Percentiles rank a stretch among this genome's conserved stretches.
Conservation (phyloP, 805 yeast genomes). For the Priceomyces carsonii region DNA sequence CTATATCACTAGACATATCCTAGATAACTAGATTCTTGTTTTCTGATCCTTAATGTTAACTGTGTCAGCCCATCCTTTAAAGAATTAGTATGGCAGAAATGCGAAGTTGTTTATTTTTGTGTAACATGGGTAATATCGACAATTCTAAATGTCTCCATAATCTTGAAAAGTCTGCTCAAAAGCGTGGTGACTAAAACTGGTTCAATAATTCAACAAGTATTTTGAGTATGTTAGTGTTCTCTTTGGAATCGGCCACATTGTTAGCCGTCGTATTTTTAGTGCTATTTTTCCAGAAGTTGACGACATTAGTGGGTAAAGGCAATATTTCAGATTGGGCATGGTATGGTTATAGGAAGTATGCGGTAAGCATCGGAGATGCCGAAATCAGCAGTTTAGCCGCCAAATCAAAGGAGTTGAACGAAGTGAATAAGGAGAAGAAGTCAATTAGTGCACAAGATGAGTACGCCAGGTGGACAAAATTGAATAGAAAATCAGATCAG, state of each 20-base stretch:
- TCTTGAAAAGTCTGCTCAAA: no score
- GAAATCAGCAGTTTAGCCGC: slow-evolving; percentile 21
- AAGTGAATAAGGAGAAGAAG: slow-evolving; percentile 53
- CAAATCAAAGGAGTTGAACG: slow-evolving; percentile 45
- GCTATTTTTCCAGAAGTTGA: slow-evolving; percentile 35
- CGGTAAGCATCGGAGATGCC: slow-evolving; percentile 35
- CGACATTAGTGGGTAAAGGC: slow-evolving; percentile 38
- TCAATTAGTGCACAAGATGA: slow-evolving; percentile 85
- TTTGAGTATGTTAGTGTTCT: slow-evolving; percentile 22
- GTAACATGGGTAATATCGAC: no score
- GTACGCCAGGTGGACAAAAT: slow-evolving; percentile 93
- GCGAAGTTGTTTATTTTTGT: no score
- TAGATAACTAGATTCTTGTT: no score
- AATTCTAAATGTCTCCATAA: no score
- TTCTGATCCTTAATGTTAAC: no score
- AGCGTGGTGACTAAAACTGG: no score
- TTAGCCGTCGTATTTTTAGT: slow-evolving; percentile 33
- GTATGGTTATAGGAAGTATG: slow-evolving; percentile 33
- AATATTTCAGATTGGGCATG: slow-evolving; percentile 36
- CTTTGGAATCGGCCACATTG: slow-evolving; percentile 35
- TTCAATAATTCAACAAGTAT: no score
- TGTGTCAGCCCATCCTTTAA: no score
- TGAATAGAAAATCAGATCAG: slow-evolving; percentile 70
- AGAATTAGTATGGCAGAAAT: no score
- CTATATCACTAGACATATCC: slow-evolving; percentile 46